Evolutionary conservation across 306 rosid genomes (phyloP).

Genomic region (Cercis canadensis): DNA sequence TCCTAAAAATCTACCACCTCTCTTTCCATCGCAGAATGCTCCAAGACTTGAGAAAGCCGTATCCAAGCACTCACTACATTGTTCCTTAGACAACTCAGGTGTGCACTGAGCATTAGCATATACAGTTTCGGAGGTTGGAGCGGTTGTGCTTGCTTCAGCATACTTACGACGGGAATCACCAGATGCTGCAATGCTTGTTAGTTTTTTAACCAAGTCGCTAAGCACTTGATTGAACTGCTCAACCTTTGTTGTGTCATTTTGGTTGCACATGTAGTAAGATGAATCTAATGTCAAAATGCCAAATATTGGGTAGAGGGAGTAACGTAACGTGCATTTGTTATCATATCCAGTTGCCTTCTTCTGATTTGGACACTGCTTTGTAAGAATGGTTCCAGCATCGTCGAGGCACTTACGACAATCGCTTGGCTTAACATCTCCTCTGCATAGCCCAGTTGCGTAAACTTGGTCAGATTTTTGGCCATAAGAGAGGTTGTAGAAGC

Average conservation of each 20-base stretch:
- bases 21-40: not conserved
- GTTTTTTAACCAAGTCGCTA: not conserved
- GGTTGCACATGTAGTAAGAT: rapidly evolving
- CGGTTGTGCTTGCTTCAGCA: not conserved
- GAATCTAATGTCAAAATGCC: not conserved
- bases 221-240: conserved; percentile 10
- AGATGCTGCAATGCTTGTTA: not conserved
- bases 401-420: conserved; percentile 37
- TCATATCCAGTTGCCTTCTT: conserved; percentile 41
- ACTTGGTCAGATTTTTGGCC: conserved; percentile 35
- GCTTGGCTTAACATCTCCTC: conserved; percentile 35
- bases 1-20: conserved; percentile 16
- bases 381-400: conserved; percentile 13
- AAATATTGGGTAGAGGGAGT: conserved; percentile 16
- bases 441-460: conserved; percentile 31
- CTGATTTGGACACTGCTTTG: conserved; percentile 31
- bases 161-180: conserved; percentile 13
- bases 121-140: not conserved
- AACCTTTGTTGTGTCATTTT: not conserved
- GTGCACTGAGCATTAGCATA: conserved; percentile 44
- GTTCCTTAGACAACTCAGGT: conserved; percentile 20
- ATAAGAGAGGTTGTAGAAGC: conserved; percentile 28
- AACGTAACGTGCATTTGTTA: conserved; percentile 28
- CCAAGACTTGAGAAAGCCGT: no score
- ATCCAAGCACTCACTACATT: not conserved